Evolutionary conservation across 345 rosid genomes (phyloP), one percentile per base, ranked within the genome.

Genomic region (Zanthoxylum bungeanum): DNA sequence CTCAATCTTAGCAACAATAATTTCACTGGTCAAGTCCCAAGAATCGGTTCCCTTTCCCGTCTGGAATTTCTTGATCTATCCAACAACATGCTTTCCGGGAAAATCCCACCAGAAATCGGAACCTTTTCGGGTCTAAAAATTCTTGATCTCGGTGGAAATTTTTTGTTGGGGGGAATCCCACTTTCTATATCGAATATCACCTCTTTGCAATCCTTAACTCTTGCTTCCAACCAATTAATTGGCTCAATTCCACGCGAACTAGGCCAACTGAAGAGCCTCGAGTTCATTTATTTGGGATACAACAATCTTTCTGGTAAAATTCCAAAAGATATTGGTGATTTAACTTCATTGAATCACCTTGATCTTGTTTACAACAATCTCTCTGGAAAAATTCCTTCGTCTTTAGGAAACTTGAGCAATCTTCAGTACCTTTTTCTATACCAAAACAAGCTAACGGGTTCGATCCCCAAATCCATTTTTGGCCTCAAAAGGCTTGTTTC

Each of bases 301-400:
- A 93, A 93, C 79, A 91, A 93, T 77, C 80, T 93, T 61, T 88
- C 92, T 0, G 94, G 98, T 0, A 83, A 76, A 80, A 90, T 93
- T 71, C 96, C 97, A 3, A 59, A 70, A 60, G 87, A 85, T 76
- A 70, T 93, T 1, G 94, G 98, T 16, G 71, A 71, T 2, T 74
- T 93, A 67, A 64, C 85, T 33, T 77, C 76, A 42, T 73, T 93
- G 30, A 80, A 73, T 72, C 98, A 91, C 65, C 94, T 93, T 73
- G 96, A 93, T 73, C 86, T 93, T 67, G 98, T 93, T 63, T 91
- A 91, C 78, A 93, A 93, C 82, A 93, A 90, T 72, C 86, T 93
- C 78, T 82, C 86, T 0, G 96, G 97, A 28, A 58, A 75, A 12
- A 93, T 93, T 60, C 96, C 98, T 39, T 7, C 87, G 3, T 79